phyloP scores from a whole-genome alignment of 2,329 filamentous ascomycete genomes.

The Phaeoacremonium minimum region DNA sequence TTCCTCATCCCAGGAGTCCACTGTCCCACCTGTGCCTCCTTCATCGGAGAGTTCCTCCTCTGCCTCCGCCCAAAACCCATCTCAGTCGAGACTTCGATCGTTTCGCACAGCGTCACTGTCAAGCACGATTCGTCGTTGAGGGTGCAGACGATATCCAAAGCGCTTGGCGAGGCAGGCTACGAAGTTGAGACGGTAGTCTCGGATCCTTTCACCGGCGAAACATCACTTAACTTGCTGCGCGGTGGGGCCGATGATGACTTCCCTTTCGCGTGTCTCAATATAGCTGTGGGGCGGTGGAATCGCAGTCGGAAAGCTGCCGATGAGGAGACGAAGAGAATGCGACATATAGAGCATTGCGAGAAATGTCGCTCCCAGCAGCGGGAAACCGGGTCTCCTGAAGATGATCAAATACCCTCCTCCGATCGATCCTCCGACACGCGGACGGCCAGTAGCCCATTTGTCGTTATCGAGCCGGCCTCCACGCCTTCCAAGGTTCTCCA shows the following conservation, averaged over 20 bases:
- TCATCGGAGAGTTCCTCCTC: background rate
- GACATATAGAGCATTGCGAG: conserved; percentile 3
- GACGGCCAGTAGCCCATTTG: background rate
- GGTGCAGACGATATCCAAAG: background rate
- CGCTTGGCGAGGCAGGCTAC: background rate
- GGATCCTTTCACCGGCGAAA: background rate
- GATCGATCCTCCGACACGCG: background rate
- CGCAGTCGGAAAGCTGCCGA: background rate
- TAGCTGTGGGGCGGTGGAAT: background rate
- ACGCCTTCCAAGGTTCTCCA: background rate
- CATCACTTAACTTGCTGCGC: background rate
- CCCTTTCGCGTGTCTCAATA: background rate
- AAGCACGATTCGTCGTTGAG: background rate
- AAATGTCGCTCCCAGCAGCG: background rate
- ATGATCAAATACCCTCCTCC: background rate
- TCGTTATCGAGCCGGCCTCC: background rate
- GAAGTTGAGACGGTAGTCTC: conserved; percentile 1
- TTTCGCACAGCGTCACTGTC: conserved; percentile 1
- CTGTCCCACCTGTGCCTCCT: background rate
- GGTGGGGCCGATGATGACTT: background rate
- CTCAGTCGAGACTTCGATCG: conserved; percentile 1
- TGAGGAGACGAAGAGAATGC: background rate
- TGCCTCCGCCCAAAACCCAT: background rate
- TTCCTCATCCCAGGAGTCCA: background rate
- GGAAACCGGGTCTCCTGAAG: background rate